Base-by-base conservation (phyloP, 2,329 filamentous ascomycete species). In the Trichoderma atrobrunneum region DNA sequence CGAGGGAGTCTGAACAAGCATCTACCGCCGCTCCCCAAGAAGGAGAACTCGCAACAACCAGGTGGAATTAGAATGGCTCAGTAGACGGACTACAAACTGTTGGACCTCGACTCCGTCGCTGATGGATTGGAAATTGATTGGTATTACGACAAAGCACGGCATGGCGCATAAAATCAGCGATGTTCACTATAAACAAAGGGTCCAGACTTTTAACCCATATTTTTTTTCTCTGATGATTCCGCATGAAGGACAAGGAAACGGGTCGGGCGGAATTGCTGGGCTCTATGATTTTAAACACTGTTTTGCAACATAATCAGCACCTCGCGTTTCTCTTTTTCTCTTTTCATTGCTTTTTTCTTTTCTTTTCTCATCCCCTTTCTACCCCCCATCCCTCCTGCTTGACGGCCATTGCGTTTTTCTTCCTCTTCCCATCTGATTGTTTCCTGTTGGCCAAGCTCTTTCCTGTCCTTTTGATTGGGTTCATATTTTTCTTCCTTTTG, bases 1-100 rank as follows among this genome's bases (percentile, higher is more conserved):
- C 85, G 85, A 61, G 86, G 88, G 54, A 90, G 88, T 74, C 80
- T 90, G 57, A 87, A 90, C 75, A 91, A 91, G 80, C 84, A 85
- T 12, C 79, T 91, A 61, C 89, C 89, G 7, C 87, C 88, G 3
- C 78, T 91, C 59, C 89, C 89, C 24, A 76, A 73, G 32, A 77
- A 80, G 73, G 77, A 78, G 73, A 74, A 75, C 54, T 75, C 74
- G 54, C 75, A 77, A 36, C 76, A 78, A 54, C 76, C 78, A 57
- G 77, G 76, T 63, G 76, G 77, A 36, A 72, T 80, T 61, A 76
- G 77, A 73, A 75, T 82, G 78, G 76, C 79, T 72, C 78, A 76
- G 61, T 82, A 82, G 80, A 75, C 43, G 32, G 30, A 51, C 28
- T 71, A 56, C 72, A 43, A 39, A 56, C 56, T 32, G 74, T 63